Percentiles rank a stretch among this genome's conserved stretches.
Conservation (phyloP, 139 green algal genomes). For the Chlamydomonas schloesseri region DNA sequence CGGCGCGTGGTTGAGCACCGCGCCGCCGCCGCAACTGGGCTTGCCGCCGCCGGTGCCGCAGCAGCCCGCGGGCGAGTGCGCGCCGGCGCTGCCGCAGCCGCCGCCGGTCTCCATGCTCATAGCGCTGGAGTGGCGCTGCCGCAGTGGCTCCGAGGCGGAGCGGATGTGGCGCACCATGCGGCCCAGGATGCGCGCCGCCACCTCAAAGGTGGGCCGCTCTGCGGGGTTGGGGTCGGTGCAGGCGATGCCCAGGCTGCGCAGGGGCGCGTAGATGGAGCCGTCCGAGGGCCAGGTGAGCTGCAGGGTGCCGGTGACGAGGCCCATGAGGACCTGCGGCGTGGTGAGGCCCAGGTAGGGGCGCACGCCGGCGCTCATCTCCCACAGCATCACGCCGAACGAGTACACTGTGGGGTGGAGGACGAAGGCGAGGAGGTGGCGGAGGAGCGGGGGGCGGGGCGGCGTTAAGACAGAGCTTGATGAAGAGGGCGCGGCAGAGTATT, state of each 20-base stretch:
- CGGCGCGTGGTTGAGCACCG: neutral
- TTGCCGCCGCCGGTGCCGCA: neutral
- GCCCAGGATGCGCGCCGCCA: constrained; percentile 26
- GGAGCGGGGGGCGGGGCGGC: neutral
- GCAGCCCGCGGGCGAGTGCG: neutral
- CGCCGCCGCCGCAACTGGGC: no score
- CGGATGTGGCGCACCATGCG: constrained; percentile 36
- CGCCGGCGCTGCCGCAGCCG: neutral
- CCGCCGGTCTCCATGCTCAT: constrained; percentile 4
- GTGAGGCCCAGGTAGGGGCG: constrained; percentile 43
- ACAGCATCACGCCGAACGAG: constrained; percentile 46
- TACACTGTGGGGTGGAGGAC: neutral
- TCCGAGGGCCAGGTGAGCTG: constrained; percentile 35
- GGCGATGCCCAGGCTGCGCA: constrained; percentile 27
- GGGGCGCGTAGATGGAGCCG: constrained; percentile 39
- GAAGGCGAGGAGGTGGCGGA: neutral
- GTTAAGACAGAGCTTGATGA: neutral
- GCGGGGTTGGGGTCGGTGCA: constrained; percentile 25
- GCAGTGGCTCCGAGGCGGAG: constrained; percentile 4
- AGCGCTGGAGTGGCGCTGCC: constrained; percentile 27
- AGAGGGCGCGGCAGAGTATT: no score
- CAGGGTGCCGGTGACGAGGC: constrained; percentile 36
- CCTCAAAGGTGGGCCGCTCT: constrained; percentile 27
- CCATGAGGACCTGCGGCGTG: constrained; percentile 42
- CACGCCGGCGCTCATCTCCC: constrained; percentile 38